phyloP scores from a whole-genome alignment of 2,329 filamentous ascomycete genomes.

The Graphilbum sp. region DNA sequence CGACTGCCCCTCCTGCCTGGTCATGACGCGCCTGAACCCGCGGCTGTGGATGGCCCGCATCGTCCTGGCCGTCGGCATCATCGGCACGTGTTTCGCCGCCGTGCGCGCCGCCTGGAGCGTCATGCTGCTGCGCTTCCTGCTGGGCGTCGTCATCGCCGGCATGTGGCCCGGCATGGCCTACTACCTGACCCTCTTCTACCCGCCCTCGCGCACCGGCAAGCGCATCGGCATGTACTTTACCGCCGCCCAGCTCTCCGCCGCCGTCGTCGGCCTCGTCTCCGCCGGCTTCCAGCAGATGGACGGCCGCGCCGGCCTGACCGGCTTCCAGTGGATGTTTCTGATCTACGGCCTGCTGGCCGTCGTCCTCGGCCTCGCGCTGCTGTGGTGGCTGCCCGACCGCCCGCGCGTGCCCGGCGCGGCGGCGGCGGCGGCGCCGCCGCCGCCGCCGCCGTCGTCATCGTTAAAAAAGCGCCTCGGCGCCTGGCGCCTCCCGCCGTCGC shows the following conservation, averaged over 20 bases:
- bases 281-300: constrained; percentile 90
- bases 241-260: constrained; percentile 73
- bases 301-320: constrained; percentile 55
- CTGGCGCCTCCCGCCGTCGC: constrained; percentile 52
- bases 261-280: constrained; percentile 77
- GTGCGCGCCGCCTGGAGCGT: constrained; percentile 73
- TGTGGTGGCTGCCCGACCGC: constrained; percentile 86
- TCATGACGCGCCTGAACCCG: constrained; percentile 75
- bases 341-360: constrained; percentile 66
- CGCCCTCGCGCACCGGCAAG: constrained; percentile 71
- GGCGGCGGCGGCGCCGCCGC: too few relatives aligned
- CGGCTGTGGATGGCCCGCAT: constrained; percentile 87
- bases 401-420: constrained; percentile 61
- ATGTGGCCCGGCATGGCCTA: constrained; percentile 96
- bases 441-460: too few relatives aligned
- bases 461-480: constrained; percentile 40
- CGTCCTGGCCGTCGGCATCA: constrained; percentile 70
- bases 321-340: constrained; percentile 87
- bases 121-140: constrained; percentile 70
- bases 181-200: constrained; percentile 84
- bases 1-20: constrained; percentile 71
- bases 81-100: constrained; percentile 69
- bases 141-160: constrained; percentile 76
- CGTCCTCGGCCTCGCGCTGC: constrained; percentile 51
- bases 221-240: constrained; percentile 79